phyloP scores from a whole-genome alignment of 2,329 filamentous ascomycete species.

The Pleomassaria siparia region DNA sequence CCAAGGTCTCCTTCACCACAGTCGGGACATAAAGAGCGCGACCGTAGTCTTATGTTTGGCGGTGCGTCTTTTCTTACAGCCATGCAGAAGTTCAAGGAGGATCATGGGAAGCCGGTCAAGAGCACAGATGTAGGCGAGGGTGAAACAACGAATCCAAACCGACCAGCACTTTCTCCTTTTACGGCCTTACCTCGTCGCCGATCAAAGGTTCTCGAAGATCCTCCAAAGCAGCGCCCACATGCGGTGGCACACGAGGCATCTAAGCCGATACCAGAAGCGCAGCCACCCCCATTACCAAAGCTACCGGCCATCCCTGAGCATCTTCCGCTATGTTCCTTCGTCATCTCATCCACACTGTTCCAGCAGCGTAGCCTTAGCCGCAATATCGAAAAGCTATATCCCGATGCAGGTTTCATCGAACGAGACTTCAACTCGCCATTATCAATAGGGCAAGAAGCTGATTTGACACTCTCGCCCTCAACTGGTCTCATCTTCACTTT shows the following conservation, averaged over 20 bases:
- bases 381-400: slow-evolving; percentile 53
- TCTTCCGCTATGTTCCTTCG: slow-evolving; percentile 43
- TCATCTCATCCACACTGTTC: slow-evolving; percentile 56
- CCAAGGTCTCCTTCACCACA: background rate
- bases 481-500: slow-evolving; percentile 71
- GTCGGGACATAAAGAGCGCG: slow-evolving; percentile 1
- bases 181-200: too few relatives aligned
- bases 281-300: background rate
- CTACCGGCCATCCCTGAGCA: slow-evolving; percentile 30
- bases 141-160: background rate
- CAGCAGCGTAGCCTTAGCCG: slow-evolving; percentile 52
- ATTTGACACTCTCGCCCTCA: slow-evolving; percentile 69
- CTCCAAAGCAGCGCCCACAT: background rate
- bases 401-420: slow-evolving; percentile 58
- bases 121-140: background rate
- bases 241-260: background rate
- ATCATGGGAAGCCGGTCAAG: slow-evolving; percentile 40
- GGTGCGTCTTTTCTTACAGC: slow-evolving; percentile 45
- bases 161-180: background rate
- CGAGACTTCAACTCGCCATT: slow-evolving; percentile 55
- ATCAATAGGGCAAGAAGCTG: slow-evolving; percentile 58
- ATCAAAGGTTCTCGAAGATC: background rate
- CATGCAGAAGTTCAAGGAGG: slow-evolving; percentile 55
- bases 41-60: slow-evolving; percentile 34
- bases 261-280: background rate